These are phyloP conservation scores for Dactylonectria estremocensis DNA, from an alignment of 2,329 filamentous ascomycete genomes.

Conservation along the genomic window DNA sequence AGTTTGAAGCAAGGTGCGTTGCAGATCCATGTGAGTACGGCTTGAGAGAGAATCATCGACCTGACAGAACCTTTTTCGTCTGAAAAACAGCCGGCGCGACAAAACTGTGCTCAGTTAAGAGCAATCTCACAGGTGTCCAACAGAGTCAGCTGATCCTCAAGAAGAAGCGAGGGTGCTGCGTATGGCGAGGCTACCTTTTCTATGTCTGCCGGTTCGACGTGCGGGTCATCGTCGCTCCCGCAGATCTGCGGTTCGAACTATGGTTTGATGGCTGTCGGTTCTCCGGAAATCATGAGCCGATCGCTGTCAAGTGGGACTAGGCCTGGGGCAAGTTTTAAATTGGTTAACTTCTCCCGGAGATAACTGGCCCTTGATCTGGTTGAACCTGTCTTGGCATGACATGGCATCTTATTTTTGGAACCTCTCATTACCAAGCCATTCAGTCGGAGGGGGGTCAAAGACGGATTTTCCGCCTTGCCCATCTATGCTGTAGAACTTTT, in stretches of 20 bases:
- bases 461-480: too few relatives aligned
- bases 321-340: too few relatives aligned
- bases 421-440: too few relatives aligned
- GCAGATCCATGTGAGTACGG: not conserved
- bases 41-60: not conserved
- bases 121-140: constrained; percentile 57
- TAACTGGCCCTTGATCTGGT: too few relatives aligned
- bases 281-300: constrained; percentile 42
- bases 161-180: constrained; percentile 53
- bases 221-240: constrained; percentile 68
- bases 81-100: constrained; percentile 51
- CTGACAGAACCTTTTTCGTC: not conserved
- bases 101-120: constrained; percentile 58
- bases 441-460: too few relatives aligned
- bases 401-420: too few relatives aligned
- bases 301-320: constrained; percentile 38
- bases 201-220: constrained; percentile 64
- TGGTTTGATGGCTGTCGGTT: constrained; percentile 53
- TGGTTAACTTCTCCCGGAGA: too few relatives aligned
- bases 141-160: constrained; percentile 57
- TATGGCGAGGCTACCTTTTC: constrained; percentile 55
- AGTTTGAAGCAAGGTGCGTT: constrained; percentile 56
- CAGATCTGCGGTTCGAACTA: constrained; percentile 65
- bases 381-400: too few relatives aligned
- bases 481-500: too few relatives aligned